These are phyloP conservation scores for Danielia reshetovae DNA, from an alignment of 805 yeast genomes.

Conservation along the genomic window DNA sequence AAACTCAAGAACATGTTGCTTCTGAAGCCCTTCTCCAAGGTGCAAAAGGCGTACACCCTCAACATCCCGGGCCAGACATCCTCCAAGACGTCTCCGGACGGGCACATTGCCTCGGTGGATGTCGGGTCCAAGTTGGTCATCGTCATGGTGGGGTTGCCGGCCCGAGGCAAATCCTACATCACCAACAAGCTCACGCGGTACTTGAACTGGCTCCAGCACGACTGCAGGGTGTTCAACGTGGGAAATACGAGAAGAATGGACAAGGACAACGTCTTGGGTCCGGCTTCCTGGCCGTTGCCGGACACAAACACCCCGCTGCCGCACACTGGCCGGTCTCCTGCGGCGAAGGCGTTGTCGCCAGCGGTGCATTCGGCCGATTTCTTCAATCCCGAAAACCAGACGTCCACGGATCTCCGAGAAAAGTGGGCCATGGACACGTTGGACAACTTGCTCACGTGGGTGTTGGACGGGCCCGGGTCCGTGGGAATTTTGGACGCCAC, in stretches of 20 bases:
- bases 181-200: constrained; percentile 89
- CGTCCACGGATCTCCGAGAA: constrained; percentile 67
- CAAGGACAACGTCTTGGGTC: constrained; percentile 49
- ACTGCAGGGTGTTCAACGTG: constrained; percentile 86
- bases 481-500: constrained; percentile 93
- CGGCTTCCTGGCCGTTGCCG: constrained; percentile 59
- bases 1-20: constrained; percentile 32
- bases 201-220: constrained; percentile 91
- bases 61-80: constrained; percentile 92
- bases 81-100: constrained; percentile 75
- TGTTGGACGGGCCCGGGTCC: constrained; percentile 76
- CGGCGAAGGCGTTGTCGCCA: constrained; percentile 18
- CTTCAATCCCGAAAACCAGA: constrained; percentile 74
- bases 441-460: constrained; percentile 76
- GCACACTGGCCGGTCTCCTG: constrained; percentile 13
- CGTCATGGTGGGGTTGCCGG: constrained; percentile 96
- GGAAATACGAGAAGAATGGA: constrained; percentile 90
- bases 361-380: constrained; percentile 71
- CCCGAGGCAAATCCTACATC: constrained; percentile 90
- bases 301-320: constrained; percentile 37
- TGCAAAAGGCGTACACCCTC: constrained; percentile 71
- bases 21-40: constrained; percentile 35
- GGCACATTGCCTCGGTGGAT: constrained; percentile 58
- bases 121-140: constrained; percentile 74
- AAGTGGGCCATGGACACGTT: constrained; percentile 96